Conservation (phyloP, 2,329 filamentous ascomycete species). For the Lasiodiplodia citricola region DNA sequence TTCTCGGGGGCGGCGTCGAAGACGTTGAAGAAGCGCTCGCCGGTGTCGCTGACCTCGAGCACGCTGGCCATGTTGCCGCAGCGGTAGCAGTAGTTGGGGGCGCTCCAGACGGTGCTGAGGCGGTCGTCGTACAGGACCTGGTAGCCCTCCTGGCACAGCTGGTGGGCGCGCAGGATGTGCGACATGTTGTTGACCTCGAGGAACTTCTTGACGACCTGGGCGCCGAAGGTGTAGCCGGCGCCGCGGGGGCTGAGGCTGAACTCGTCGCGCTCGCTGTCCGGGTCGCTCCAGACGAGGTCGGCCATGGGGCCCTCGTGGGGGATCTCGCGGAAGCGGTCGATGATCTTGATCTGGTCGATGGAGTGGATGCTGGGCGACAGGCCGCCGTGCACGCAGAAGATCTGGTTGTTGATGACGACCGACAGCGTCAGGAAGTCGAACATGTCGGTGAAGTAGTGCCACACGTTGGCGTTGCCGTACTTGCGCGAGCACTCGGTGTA, state of each 20-base stretch:
- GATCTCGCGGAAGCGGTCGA: slow-evolving; percentile 97
- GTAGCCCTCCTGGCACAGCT: slow-evolving; percentile 97
- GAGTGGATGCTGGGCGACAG: slow-evolving; percentile 78
- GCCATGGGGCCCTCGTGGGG: slow-evolving; percentile 99
- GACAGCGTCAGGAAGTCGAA: slow-evolving; percentile 97
- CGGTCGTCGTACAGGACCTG: slow-evolving; percentile 96
- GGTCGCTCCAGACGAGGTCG: slow-evolving; percentile 98
- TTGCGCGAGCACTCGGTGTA: slow-evolving; percentile 98
- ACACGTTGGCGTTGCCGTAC: slow-evolving; percentile 97
- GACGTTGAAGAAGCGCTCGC: slow-evolving; percentile 95
- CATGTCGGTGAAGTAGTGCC: slow-evolving; percentile 99
- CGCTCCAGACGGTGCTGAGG: slow-evolving; percentile 94
- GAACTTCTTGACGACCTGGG: slow-evolving; percentile 98
- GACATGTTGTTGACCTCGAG: slow-evolving; percentile 97
- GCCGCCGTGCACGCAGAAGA: slow-evolving; percentile 97
- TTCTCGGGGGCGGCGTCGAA: slow-evolving; percentile 98
- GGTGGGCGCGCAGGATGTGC: slow-evolving; percentile 96
- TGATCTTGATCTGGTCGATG: slow-evolving; percentile 99
- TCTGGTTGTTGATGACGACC: slow-evolving; percentile 98
- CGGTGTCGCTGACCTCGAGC: slow-evolving; percentile 90
- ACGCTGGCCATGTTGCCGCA: slow-evolving; percentile 98
- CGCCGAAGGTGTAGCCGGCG: slow-evolving; percentile 96
- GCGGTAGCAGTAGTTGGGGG: slow-evolving; percentile 79
- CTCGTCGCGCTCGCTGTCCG: slow-evolving; percentile 95
- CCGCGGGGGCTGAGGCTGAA: slow-evolving; percentile 93